A percentile compares a stretch with the other conserved stretches of the same genome.
Conservation (phyloP, 495 filamentous ascomycete species). For the Sporormia fimetaria region DNA sequence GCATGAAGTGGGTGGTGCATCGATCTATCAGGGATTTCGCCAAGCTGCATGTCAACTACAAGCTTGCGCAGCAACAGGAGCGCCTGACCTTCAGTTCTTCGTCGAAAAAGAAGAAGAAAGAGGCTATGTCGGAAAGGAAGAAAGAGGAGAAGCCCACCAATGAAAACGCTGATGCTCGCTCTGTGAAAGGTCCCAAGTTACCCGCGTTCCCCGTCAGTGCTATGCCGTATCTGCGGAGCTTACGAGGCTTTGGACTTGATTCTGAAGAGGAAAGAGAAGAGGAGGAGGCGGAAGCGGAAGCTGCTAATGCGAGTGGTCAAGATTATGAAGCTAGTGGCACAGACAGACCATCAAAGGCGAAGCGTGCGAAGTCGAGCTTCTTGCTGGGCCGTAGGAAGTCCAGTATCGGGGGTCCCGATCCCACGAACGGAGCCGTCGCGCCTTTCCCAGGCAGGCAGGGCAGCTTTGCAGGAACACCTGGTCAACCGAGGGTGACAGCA, state of each 20-base stretch:
- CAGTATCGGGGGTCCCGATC: slow-evolving; percentile 39
- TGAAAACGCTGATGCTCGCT: slow-evolving; percentile 26
- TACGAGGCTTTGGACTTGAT: slow-evolving; percentile 49
- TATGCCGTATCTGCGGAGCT: slow-evolving; percentile 81
- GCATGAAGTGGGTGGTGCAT: slow-evolving; percentile 95
- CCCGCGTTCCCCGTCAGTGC: slow-evolving; percentile 81
- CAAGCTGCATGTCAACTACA: slow-evolving; percentile 88
- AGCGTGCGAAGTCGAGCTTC: slow-evolving; percentile 56
- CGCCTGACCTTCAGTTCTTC: slow-evolving; percentile 50
- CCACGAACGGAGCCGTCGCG: slow-evolving; percentile 32
- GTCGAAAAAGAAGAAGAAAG: slow-evolving; percentile 1
- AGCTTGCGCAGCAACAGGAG: slow-evolving; percentile 66
- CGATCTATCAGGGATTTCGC: slow-evolving; percentile 79
- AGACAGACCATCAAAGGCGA: slow-evolving; percentile 44
- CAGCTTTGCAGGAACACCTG: slow-evolving; percentile 29
- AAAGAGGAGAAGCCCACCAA: neutral
- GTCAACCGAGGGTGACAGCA: slow-evolving; percentile 31
- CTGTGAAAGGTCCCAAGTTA: slow-evolving; percentile 51
- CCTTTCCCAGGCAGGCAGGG: slow-evolving; percentile 35
- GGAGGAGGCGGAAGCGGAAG: slow-evolving; percentile 36
- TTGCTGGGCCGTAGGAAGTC: slow-evolving; percentile 44
- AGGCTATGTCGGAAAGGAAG: neutral
- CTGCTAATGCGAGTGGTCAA: slow-evolving; percentile 41
- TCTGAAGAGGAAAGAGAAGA: slow-evolving; percentile 78
- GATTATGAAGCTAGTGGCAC: slow-evolving; percentile 49